Conservation (phyloP, 148 eudicot species). For the Chenopodium berlandieri region DNA sequence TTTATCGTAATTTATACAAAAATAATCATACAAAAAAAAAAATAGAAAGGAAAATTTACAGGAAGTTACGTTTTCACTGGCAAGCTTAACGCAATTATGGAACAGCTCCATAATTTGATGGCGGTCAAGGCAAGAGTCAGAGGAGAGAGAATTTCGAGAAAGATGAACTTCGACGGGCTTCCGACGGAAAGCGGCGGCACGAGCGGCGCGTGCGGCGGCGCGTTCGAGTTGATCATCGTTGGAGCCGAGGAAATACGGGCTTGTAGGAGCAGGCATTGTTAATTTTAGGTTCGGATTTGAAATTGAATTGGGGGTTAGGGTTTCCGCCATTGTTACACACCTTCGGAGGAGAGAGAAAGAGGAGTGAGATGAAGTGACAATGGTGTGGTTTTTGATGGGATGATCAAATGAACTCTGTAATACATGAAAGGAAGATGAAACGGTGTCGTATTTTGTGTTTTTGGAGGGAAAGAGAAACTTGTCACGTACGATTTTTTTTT, state of each 20-base stretch:
- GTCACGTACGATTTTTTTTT: too few species aligned
- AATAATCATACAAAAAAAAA: background rate
- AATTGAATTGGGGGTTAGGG: conserved; percentile 40
- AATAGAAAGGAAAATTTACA: background rate
- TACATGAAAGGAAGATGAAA: background rate
- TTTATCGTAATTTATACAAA: background rate
- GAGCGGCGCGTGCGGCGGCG: conserved; percentile 91
- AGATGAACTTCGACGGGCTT: conserved; percentile 33
- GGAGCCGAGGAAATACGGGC: conserved; percentile 69
- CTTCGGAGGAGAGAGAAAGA: background rate
- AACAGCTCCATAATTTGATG: conserved; percentile 73
- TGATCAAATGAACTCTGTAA: background rate
- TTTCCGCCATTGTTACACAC: conserved; percentile 48
- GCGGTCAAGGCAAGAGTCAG: conserved; percentile 48
- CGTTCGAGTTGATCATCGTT: conserved; percentile 92
- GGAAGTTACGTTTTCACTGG: conserved; percentile 72
- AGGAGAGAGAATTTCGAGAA: conserved; percentile 18
- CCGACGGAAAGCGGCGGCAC: conserved; percentile 79
- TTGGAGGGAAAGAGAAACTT: conserved; percentile 4
- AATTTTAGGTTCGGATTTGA: conserved; percentile 31
- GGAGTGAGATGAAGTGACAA: background rate
- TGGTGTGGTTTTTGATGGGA: background rate
- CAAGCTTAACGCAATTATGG: conserved; percentile 82
- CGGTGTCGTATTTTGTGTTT: background rate
- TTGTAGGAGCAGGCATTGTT: conserved; percentile 43